These are phyloP conservation scores for Xylaria sp. DNA, from an alignment of 2,329 filamentous ascomycete species.

Conservation along the genomic window DNA sequence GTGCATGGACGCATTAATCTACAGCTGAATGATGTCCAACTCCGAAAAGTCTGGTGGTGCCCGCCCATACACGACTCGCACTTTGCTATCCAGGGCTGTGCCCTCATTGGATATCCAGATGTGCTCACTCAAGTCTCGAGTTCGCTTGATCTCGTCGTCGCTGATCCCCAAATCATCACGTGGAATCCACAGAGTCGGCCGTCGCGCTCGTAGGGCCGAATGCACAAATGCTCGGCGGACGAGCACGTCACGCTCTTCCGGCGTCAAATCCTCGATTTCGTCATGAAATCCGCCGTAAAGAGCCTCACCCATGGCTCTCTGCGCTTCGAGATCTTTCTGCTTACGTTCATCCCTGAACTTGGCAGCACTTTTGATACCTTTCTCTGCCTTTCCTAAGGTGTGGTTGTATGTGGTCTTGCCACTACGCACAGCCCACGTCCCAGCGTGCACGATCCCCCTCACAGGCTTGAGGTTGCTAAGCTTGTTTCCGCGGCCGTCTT, in stretches of 20 bases:
- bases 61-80: slow-evolving; percentile 80
- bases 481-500: slow-evolving; percentile 36
- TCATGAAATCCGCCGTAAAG: slow-evolving; percentile 88
- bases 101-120: slow-evolving; percentile 97
- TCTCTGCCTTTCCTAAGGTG: slow-evolving; percentile 50
- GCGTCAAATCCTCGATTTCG: slow-evolving; percentile 91
- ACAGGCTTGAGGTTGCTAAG: slow-evolving; percentile 47
- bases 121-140: slow-evolving; percentile 73
- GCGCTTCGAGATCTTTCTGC: slow-evolving; percentile 71
- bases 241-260: slow-evolving; percentile 84
- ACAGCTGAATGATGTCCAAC: slow-evolving; percentile 83
- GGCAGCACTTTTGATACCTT: slow-evolving; percentile 50
- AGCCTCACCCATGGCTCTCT: slow-evolving; percentile 75
- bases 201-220: slow-evolving; percentile 79
- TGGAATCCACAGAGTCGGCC: slow-evolving; percentile 93
- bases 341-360: slow-evolving; percentile 56
- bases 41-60: slow-evolving; percentile 91
- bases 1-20: slow-evolving; percentile 21
- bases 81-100: slow-evolving; percentile 83
- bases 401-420: slow-evolving; percentile 56
- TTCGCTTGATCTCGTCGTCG: slow-evolving; percentile 86
- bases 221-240: slow-evolving; percentile 91
- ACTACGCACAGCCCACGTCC: slow-evolving; percentile 55
- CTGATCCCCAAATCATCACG: slow-evolving; percentile 88
- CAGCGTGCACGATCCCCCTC: slow-evolving; percentile 55